Evolutionary conservation across 2,329 filamentous ascomycete genomes (phyloP).

Genomic region (Stachybotrys elegans): DNA sequence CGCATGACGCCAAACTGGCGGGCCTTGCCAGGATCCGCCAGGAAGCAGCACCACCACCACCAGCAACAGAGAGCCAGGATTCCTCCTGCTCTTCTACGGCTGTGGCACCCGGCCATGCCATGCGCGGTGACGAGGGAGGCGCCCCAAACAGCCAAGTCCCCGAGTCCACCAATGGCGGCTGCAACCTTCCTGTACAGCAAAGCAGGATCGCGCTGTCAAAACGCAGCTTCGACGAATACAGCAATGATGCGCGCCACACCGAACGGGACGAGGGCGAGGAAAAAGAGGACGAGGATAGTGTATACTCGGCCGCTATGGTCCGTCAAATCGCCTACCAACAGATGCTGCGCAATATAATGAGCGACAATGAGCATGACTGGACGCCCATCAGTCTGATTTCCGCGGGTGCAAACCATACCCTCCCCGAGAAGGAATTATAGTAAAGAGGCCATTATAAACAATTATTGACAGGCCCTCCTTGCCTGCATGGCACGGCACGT

Average conservation of each 20-base stretch:
- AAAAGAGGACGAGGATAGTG: too few species aligned
- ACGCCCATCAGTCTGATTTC: constrained; percentile 26
- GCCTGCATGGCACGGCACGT: too few species aligned
- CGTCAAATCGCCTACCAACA: constrained; percentile 26
- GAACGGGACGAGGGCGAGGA: neutral
- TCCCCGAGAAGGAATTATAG: constrained; percentile 27
- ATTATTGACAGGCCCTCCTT: too few species aligned
- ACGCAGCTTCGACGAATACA: constrained; percentile 12
- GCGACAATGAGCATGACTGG: constrained; percentile 22
- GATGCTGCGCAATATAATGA: constrained; percentile 26
- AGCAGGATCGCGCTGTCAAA: neutral
- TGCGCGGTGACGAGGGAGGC: neutral
- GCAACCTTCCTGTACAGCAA: neutral
- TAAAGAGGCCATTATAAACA: too few species aligned
- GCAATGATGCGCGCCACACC: neutral
- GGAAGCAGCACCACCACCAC: neutral
- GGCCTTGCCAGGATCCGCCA: constrained; percentile 6
- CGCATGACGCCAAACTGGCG: constrained; percentile 60
- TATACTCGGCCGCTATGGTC: too few species aligned
- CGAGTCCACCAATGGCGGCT: neutral
- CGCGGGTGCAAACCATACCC: constrained; percentile 25
- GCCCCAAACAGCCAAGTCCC: too few species aligned
- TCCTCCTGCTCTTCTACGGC: neutral
- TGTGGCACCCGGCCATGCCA: neutral
- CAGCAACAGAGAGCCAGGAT: neutral